These are phyloP conservation scores for Phytomonas sp. DNA, from an alignment of 208 protist species.

Conservation along the genomic window DNA sequence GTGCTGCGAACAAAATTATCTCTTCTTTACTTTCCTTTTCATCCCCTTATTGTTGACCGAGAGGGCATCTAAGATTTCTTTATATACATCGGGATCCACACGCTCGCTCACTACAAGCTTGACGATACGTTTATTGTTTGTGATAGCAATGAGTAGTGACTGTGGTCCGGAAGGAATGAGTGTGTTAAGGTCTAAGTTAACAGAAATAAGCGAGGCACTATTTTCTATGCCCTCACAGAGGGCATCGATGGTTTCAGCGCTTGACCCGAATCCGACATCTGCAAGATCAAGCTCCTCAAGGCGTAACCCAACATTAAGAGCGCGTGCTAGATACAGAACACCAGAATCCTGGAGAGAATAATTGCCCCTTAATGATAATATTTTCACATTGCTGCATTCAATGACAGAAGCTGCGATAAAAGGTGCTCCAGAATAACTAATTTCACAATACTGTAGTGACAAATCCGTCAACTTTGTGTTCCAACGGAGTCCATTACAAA, in stretches of 20 bases:
- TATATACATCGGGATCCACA: constrained; percentile 47
- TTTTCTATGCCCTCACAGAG: constrained; percentile 75
- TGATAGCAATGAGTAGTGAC: constrained; percentile 39
- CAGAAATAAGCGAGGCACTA: constrained; percentile 28
- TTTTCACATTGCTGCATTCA: constrained; percentile 55
- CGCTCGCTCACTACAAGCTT: constrained; percentile 57
- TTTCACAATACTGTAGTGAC: constrained; percentile 74
- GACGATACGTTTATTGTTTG: constrained; percentile 41
- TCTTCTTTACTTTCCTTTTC: constrained; percentile 27
- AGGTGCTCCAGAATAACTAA: constrained; percentile 32
- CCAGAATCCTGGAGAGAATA: constrained; percentile 43
- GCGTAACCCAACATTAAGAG: constrained; percentile 40
- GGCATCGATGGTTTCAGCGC: constrained; percentile 40
- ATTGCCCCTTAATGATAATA: constrained; percentile 68
- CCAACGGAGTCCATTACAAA: constrained; percentile 74
- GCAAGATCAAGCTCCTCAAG: constrained; percentile 72
- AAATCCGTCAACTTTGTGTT: constrained; percentile 61
- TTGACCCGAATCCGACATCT: constrained; percentile 63
- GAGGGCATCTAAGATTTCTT: constrained; percentile 45
- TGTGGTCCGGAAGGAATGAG: constrained; percentile 32
- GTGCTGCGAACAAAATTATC: constrained; percentile 4
- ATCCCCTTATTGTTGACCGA: constrained; percentile 37
- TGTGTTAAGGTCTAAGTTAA: constrained; percentile 79
- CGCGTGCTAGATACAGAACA: constrained; percentile 44
- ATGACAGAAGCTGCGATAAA: constrained; percentile 54